Percentiles rank a stretch among this genome's conserved stretches.
These are phyloP conservation scores for Neoascochyta sp. DNA, from an alignment of 2,329 filamentous ascomycete genomes.

Conservation along the genomic window DNA sequence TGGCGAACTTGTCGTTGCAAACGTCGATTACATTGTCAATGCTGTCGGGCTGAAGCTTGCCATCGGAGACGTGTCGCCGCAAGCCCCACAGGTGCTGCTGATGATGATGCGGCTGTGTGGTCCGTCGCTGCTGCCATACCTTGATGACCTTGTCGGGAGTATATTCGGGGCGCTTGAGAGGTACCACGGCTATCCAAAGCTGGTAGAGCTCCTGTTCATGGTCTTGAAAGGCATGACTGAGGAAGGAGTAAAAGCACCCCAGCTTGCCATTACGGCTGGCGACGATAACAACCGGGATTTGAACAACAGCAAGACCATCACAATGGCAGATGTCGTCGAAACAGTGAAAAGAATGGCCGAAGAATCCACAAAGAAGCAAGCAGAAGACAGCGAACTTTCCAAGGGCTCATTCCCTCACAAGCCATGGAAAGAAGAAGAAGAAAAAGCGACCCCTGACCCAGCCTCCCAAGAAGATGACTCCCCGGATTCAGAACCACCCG, in stretches of 20 bases:
- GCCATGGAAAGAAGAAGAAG: conserved; percentile 37
- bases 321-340: conserved; percentile 20
- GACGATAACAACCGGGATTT: not conserved
- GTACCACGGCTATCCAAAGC: conserved; percentile 84
- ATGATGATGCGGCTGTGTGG: conserved; percentile 95
- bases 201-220: conserved; percentile 81
- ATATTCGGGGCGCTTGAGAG: conserved; percentile 92
- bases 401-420: conserved; percentile 24
- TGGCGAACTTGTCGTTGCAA: conserved; percentile 77
- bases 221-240: conserved; percentile 80
- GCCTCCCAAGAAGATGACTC: conserved; percentile 35
- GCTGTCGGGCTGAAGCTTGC: conserved; percentile 85
- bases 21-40: conserved; percentile 96
- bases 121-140: conserved; percentile 73
- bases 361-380: conserved; percentile 20
- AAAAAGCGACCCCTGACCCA: conserved; percentile 22
- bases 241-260: conserved; percentile 64
- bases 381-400: conserved; percentile 19
- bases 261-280: conserved; percentile 40
- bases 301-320: conserved; percentile 5
- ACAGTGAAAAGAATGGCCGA: conserved; percentile 37
- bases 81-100: conserved; percentile 81
- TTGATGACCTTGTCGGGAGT: conserved; percentile 86
- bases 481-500: conserved; percentile 26
- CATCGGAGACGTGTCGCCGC: conserved; percentile 85